Conservation (phyloP, 169 alveolate genomes). For the Plasmodium gonderi region DNA sequence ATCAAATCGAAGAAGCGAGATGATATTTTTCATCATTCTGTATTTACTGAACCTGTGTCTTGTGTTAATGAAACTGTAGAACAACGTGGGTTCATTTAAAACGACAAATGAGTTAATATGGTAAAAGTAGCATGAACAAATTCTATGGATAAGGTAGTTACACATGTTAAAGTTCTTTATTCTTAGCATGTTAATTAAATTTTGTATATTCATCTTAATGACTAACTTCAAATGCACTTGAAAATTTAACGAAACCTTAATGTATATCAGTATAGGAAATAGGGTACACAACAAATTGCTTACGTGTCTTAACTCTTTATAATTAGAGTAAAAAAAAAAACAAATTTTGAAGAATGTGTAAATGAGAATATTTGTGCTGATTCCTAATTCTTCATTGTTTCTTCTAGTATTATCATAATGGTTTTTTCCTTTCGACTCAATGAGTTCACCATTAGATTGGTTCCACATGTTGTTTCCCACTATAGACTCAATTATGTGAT, state of each 20-base stretch:
- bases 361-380: conserved; percentile 21
- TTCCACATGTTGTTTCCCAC: neutral
- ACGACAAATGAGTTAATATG: conserved; percentile 16
- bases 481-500: neutral
- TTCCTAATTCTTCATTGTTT: neutral
- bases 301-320: conserved; percentile 6
- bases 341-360: conserved; percentile 47
- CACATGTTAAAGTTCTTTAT: conserved; percentile 33
- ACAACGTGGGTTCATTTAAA: conserved; percentile 22
- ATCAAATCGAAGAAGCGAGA: neutral
- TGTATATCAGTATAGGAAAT: conserved; percentile 27
- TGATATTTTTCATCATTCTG: conserved; percentile 23
- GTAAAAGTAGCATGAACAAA: conserved; percentile 28
- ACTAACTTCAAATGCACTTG: conserved; percentile 5
- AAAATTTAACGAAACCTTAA: conserved; percentile 1
- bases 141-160: conserved; percentile 47
- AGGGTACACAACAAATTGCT: conserved; percentile 25
- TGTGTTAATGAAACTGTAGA: neutral
- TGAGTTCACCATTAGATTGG: neutral
- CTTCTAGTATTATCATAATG: neutral
- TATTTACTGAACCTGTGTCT: neutral
- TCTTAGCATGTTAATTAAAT: neutral
- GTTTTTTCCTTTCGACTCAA: neutral
- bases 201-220: conserved; percentile 17
- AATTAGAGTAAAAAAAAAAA: conserved; percentile 24